phyloP scores from a whole-genome alignment of 129 eudicot species.

The Artemisia argyi region DNA sequence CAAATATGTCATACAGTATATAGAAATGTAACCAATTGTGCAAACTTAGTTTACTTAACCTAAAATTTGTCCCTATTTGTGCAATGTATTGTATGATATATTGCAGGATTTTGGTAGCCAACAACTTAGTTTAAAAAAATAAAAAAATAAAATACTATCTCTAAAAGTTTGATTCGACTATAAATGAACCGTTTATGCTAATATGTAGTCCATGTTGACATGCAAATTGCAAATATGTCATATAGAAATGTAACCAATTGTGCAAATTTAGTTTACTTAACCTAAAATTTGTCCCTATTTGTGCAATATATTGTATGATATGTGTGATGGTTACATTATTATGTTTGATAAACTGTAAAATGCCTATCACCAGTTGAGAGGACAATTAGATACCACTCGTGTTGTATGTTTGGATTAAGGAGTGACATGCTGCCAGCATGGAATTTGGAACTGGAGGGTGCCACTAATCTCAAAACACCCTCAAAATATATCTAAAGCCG shows the following conservation, averaged over 20 bases:
- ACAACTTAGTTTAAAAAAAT: not conserved
- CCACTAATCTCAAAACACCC: too few relatives aligned
- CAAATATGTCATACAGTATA: not conserved
- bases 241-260: not conserved
- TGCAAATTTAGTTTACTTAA: not conserved
- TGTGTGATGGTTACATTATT: not conserved
- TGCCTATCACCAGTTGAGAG: conserved; percentile 1
- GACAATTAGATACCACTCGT: not conserved
- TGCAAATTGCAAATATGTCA: conserved; percentile 1
- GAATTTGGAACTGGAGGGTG: too few relatives aligned
- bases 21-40: not conserved
- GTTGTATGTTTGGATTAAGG: not conserved
- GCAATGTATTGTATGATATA: not conserved
- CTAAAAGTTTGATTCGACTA: conserved; percentile 6
- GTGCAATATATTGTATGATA: not conserved
- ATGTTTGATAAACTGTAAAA: not conserved
- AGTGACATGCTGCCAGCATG: too few relatives aligned
- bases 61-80: not conserved
- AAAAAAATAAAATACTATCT: too few relatives aligned
- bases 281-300: not conserved
- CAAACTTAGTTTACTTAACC: not conserved
- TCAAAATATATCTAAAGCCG: too few relatives aligned
- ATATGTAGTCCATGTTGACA: not conserved
- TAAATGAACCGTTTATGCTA: not conserved
- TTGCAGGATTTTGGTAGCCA: too few relatives aligned